Evolutionary conservation across 1,139 yeast genomes (phyloP), one percentile per base, ranked within the genome.

Genomic region (Lodderomyces pseudojiufengensis): DNA sequence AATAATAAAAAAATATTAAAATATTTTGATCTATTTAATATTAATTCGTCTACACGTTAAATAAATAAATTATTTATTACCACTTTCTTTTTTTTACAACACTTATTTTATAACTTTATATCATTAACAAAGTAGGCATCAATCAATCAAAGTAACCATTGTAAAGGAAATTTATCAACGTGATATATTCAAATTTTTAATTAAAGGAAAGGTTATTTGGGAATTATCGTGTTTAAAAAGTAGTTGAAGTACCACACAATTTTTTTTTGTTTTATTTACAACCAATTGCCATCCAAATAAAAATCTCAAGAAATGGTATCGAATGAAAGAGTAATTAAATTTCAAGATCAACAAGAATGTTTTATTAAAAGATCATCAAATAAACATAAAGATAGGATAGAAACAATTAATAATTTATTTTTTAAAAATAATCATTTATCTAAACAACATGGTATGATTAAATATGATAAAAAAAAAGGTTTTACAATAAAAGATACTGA

Each of bases 361-460:
- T 37, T 40, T 25, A 41, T 61, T 24, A 46, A 54, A 24, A 50
- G 70, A 30, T 65, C 68, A 10, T 63, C 69, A 2, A 35, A 42
- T 10, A 54, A 48, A 27, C 63, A 58, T 39, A 39, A 47, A 4
- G 42, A 43, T 26, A 45, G 70, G 26, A 35, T 38, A 28, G 55
- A 64, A n/a, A 47, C 42, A 27, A 36, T 47, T 20, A 48, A 55
- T 33, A 65, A 63, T 46, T 51, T 65, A 37, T 49, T 44, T 44
- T 58, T 65, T 43, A 45, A 46, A 27, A 61, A 62, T 38, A 49
- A 60, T 28, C 70, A 64, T 44, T 48, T 65, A 36, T 63, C 69
- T 11, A 63, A 63, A 47, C 36, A 47, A 4, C 71, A 65, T 41
- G 41, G 38, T 2, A 20, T 12, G 9, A 32, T 38, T 15, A 27